Base-by-base conservation (phyloP, 257 asterid genomes). In the Plectranthus barbatus region DNA sequence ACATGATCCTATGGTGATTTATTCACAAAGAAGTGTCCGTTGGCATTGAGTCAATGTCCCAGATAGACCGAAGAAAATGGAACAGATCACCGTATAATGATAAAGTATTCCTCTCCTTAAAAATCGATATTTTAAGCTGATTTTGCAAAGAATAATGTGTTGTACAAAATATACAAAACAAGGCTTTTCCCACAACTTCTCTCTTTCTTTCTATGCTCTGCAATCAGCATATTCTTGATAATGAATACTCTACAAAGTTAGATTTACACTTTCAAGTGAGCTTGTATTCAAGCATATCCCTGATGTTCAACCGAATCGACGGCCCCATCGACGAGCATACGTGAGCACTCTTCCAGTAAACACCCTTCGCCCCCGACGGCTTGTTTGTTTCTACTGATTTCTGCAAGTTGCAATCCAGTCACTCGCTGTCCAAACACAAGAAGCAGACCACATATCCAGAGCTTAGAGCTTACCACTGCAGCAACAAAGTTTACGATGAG, bases 321-420 rank as follows among this genome's bases (percentile, higher is more conserved):
- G 99, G 99, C 68, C 97, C 99, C 97, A 92, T 90, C 0, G 97
- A 89, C 4, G 99, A 83, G 72, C 99, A 92, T 66, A 92, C 73
- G 41, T 86, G 91, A 14, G 96, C 99, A 60, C 91, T 92, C 76
- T 80, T 93, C 97, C 99, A 90, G 83, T 89, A 93, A 48, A 85
- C 84, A 4, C 97, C 97, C 73, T 83, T 93, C 13, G 95, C 99
- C 31, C 96, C 99, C 0, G 90, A 47, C 67, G 97, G 99, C 79
- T 73, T 89, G 95, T 93, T 93, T 60, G 95, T 33, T 75, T 93
- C 99, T 37, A 93, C 85, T 20, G 99, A 87, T 87, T 76, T 93
- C 99, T 90, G 91, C 77, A 67, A n/a, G 24, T 36, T 47, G 20
- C 55, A 11, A 57, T 15, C 40, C 4, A 41, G 9, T 6, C n/a